phyloP scores from a whole-genome alignment of 306 rosid species.

The Prunus kanzakura region DNA sequence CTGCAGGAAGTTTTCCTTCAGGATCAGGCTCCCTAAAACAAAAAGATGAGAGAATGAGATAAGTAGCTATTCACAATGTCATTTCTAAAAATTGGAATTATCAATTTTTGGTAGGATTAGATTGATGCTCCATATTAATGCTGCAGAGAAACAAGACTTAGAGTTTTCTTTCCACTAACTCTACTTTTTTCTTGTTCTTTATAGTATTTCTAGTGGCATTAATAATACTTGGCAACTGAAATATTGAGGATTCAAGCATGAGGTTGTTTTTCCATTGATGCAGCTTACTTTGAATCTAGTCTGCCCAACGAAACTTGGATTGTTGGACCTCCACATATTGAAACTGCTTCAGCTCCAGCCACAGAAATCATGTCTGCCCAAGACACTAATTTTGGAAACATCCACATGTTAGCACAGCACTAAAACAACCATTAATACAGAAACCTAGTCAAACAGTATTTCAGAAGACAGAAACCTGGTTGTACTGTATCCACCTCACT shows the following conservation, averaged over 20 bases:
- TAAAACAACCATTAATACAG: constrained; percentile 19
- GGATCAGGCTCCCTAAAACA: constrained; percentile 70
- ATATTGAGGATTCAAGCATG: constrained; percentile 1
- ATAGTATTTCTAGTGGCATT: not conserved
- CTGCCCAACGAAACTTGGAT: constrained; percentile 76
- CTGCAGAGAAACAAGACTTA: not conserved
- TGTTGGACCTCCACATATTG: constrained; percentile 85
- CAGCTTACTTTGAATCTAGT: constrained; percentile 70
- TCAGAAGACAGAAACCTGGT: constrained; percentile 57
- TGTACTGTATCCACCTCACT: constrained; percentile 60
- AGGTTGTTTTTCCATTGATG: constrained; percentile 10
- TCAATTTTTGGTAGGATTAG: not conserved
- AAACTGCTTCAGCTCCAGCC: constrained; percentile 96
- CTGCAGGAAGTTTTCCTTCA: constrained; percentile 90
- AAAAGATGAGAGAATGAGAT: not conserved
- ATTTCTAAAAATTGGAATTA: constrained; percentile 5
- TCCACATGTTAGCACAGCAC: constrained; percentile 26
- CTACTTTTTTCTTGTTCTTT: not conserved
- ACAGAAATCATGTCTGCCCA: constrained; percentile 94
- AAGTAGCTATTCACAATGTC: constrained; percentile 1
- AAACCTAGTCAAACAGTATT: constrained; percentile 16
- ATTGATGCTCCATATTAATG: constrained; percentile 4
- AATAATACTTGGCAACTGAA: not conserved
- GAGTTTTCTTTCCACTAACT: not conserved
- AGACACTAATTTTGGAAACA: constrained; percentile 55